Evolutionary conservation across 768 basidiomycete species (phyloP), one percentile per base, ranked within the genome.

Genomic region (Saitozyma sp.): DNA sequence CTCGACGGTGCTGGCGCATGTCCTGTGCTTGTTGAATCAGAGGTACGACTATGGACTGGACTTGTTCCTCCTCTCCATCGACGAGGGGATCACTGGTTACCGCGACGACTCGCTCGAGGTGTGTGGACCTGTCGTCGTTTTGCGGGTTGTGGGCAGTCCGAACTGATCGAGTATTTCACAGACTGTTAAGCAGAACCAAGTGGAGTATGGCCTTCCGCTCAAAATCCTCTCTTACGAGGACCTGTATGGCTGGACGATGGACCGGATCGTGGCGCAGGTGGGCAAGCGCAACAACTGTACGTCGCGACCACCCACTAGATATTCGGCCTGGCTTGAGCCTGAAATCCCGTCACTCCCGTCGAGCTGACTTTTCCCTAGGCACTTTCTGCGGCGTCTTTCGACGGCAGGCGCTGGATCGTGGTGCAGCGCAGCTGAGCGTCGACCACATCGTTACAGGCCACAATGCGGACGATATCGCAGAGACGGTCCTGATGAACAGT

Each of bases 161-260:
- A 9, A 40, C 41, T 51, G 42, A 59, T 16, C 8, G n/a, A 16
- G 45, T 29, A 5, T 29, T 29, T 29, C 29, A 5, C 78, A 97
- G 95, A 97, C 96, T 0, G 96, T 99, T 48, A 97, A 98, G 80
- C 86, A 93, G 48, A 99, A 99, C 78, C 92, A 96, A 71, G 84
- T 89, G 62, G 94, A 99, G 80, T 98, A 99, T 76, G 85, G 88
- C 51, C 88, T 98, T 80, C 94, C 95, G 0, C 85, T 99, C 45
- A 96, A 95, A 82, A 97, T 99, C 60, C 84, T 98, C 29, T 91
- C 91, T 1, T 99, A 99, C 66, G 88, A 92, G 65, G 94, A 97
- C 71, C 84, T 98, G 6, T 99, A 98, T 69, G 96, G 96, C 16
- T 98, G 96, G 95, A 98, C 95, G 1, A 99, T 99, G 95, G 96